These are phyloP conservation scores for Fraxinus sp. DNA, from an alignment of 305 asterid species.

Conservation along the genomic window DNA sequence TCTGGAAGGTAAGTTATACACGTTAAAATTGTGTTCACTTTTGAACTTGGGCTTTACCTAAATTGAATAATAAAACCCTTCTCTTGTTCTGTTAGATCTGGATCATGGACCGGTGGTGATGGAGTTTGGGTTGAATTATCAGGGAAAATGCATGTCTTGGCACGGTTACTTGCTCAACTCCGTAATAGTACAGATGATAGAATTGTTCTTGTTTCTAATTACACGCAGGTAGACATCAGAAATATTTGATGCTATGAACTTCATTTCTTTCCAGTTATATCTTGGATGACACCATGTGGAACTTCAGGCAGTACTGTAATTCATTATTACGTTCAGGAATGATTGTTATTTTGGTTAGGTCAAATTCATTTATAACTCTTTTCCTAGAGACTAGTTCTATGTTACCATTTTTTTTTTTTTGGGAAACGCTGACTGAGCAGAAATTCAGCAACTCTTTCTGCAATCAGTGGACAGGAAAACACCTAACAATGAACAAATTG, in stretches of 20 bases:
- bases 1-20: conserved; percentile 66
- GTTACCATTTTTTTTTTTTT: background rate
- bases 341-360: background rate
- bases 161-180: conserved; percentile 90
- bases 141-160: conserved; percentile 96
- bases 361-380: background rate
- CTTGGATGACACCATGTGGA: background rate
- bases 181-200: conserved; percentile 87
- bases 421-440: background rate
- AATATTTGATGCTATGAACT: background rate
- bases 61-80: conserved; percentile 12
- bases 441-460: conserved; percentile 6
- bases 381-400: background rate
- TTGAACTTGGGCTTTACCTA: conserved; percentile 21
- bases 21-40: background rate
- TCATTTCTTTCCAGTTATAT: background rate
- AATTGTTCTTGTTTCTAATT: conserved; percentile 93
- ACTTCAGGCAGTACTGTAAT: background rate
- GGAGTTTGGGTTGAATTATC: conserved; percentile 98
- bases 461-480: conserved; percentile 11
- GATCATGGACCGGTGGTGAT: conserved; percentile 96
- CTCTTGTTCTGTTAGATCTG: conserved; percentile 59
- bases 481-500: background rate
- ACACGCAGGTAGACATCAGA: conserved; percentile 70
- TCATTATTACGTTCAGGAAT: background rate